These are phyloP conservation scores for Spiromastix sp. DNA, from an alignment of 2,329 filamentous ascomycete species.

Conservation along the genomic window DNA sequence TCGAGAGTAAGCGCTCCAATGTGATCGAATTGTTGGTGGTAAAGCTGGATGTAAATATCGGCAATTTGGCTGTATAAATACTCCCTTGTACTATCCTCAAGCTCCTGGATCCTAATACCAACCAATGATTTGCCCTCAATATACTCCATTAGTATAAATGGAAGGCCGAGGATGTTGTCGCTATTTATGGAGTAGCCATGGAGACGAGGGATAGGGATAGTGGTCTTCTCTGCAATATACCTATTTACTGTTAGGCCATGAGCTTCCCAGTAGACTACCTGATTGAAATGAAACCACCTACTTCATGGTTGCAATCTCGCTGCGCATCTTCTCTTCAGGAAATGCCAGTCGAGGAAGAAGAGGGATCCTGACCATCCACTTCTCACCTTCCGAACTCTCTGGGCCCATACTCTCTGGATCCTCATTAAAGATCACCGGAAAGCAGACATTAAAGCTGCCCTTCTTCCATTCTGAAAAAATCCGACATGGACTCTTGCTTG, in stretches of 20 bases:
- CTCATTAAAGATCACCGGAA: conserved; percentile 7
- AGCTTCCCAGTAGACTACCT: conserved; percentile 5
- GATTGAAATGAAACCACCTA: no score
- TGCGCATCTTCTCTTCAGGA: no score
- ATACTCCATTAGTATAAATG: neutral
- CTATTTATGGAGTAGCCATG: no score
- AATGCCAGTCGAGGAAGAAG: conserved; percentile 6
- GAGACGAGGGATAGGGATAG: neutral
- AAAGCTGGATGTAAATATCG: conserved; percentile 1
- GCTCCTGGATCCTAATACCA: neutral
- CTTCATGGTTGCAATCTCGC: no score
- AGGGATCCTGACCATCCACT: conserved; percentile 9
- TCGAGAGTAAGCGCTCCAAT: conserved; percentile 2
- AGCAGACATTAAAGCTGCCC: conserved; percentile 9
- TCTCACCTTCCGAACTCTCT: no score
- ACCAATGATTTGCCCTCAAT: neutral
- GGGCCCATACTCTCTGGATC: no score
- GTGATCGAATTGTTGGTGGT: no score
- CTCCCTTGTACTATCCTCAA: neutral
- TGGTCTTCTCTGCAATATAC: conserved; percentile 1
- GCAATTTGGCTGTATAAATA: neutral
- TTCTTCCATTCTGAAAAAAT: conserved; percentile 8
- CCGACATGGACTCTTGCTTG: conserved; percentile 6
- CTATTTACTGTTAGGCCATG: no score
- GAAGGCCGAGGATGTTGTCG: no score